Evolutionary conservation across 208 protist genomes (phyloP).

Genomic region (Leishmania major): DNA sequence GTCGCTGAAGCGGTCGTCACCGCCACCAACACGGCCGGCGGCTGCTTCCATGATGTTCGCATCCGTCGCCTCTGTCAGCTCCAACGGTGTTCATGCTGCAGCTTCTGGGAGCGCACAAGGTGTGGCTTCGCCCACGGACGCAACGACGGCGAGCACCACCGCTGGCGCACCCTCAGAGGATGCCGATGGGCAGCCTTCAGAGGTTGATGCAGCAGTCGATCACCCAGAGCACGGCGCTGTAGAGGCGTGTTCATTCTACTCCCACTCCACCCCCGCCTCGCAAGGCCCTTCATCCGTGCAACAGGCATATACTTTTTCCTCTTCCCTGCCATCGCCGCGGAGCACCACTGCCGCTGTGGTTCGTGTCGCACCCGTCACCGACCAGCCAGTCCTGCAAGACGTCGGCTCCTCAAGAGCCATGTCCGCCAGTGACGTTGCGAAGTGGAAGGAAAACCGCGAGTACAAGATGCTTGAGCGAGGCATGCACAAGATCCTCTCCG

Average conservation of each 20-base stretch:
- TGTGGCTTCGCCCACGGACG: not conserved
- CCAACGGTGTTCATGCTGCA: not conserved
- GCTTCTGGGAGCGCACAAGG: not conserved
- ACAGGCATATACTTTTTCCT: not conserved
- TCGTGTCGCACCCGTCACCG: not conserved
- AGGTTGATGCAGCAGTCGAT: not conserved
- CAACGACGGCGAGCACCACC: not conserved
- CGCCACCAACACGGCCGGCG: not conserved
- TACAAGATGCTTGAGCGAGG: constrained; percentile 19
- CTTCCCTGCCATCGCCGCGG: not conserved
- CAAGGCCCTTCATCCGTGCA: not conserved
- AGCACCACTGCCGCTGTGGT: not conserved
- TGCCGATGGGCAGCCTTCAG: not conserved
- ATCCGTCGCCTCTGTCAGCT: not conserved
- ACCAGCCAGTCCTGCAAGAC: not conserved
- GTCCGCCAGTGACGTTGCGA: constrained; percentile 1
- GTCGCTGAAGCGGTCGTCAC: not conserved
- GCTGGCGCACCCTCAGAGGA: not conserved
- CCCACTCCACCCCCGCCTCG: not conserved
- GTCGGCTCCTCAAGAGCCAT: not conserved
- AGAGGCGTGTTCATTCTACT: not conserved
- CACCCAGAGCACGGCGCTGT: not conserved
- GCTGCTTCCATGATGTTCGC: not conserved
- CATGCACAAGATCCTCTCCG: constrained; percentile 17
- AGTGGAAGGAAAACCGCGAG: constrained; percentile 19